These are phyloP conservation scores for Lodderomyces parapsilosis DNA, from an alignment of 1,139 yeast species.

Conservation along the genomic window DNA sequence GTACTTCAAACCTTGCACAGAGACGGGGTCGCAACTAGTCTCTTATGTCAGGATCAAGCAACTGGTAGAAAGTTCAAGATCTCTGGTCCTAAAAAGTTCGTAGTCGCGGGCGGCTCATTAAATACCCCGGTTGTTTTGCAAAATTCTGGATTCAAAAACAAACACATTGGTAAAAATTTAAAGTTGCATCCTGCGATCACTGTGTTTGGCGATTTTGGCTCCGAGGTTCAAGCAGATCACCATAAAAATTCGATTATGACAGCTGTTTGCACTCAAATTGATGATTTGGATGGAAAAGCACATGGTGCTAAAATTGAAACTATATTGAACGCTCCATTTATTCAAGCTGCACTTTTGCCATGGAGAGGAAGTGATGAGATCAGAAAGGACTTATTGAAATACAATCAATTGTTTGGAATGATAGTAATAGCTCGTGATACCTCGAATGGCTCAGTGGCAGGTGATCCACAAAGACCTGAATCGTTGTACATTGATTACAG, in stretches of 20 bases:
- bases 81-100: constrained; percentile 46
- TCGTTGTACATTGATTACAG: constrained; percentile 40
- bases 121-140: constrained; percentile 52
- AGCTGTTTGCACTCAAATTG: constrained; percentile 47
- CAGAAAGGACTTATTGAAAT: constrained; percentile 37
- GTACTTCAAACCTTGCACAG: constrained; percentile 42
- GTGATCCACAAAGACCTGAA: constrained; percentile 37
- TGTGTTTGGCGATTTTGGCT: constrained; percentile 44
- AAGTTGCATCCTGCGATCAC: constrained; percentile 53
- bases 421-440: constrained; percentile 53
- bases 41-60: constrained; percentile 30
- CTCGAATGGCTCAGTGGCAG: constrained; percentile 41
- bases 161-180: constrained; percentile 53
- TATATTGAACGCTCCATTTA: constrained; percentile 45
- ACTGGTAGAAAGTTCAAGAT: constrained; percentile 35
- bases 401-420: constrained; percentile 40
- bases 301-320: constrained; percentile 61
- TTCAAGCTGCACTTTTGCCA: constrained; percentile 41
- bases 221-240: constrained; percentile 35
- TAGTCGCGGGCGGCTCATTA: constrained; percentile 53
- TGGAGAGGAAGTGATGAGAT: constrained; percentile 40
- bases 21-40: constrained; percentile 48
- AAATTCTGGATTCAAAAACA: constrained; percentile 54
- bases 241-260: constrained; percentile 50
- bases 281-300: constrained; percentile 53